Evolutionary conservation across 2,329 filamentous ascomycete genomes (phyloP), one percentile per base, ranked within the genome.

Genomic region (Colletotrichum sp.): DNA sequence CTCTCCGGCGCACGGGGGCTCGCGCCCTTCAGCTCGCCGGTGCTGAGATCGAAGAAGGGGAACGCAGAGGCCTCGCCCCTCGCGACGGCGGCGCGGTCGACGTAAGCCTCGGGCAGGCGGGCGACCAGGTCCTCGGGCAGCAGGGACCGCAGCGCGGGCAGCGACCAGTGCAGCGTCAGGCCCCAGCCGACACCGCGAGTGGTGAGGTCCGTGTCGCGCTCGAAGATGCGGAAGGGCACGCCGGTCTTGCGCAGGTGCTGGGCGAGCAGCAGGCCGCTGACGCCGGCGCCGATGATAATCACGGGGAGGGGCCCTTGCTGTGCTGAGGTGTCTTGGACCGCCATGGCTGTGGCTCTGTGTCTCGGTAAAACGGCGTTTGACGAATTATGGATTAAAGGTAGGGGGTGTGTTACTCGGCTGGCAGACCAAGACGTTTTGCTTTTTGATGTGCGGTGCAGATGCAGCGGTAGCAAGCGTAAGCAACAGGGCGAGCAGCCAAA

Each of bases 81-180:
- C 72, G 83, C 82, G 13, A 88, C 87, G 79, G 91, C 87, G 74
- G 84, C 81, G n/a, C 87, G 84, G 80, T 91, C 89, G 59, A 93
- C 89, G 78, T 89, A 90, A 0, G 88, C 85, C 63, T 89, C 87
- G 2, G 87, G 85, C 3, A 92, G 81, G 1, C 86, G 85, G 3
- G 80, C 79, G 5, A 87, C 80, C 8, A 92, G 81, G 15, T 87
- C 82, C 0, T 85, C 80, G 0, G 91, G 89, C 32, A 93, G 83
- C 26, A 93, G 84, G 9, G 84, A 80, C 60, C 88, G 85, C 55
- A 93, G 83, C 2, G 85, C 86, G 0, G 88, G 85, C 12, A 93
- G 85, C 6, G 89, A 90, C 91, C 91, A 93, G 80, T 93, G 90
- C 72, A 93, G 84, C 0, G 91, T 93, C 72, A 93, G 84, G 5